phyloP scores from a whole-genome alignment of 2,329 filamentous ascomycete species.

The Aspergillus carbonarius region DNA sequence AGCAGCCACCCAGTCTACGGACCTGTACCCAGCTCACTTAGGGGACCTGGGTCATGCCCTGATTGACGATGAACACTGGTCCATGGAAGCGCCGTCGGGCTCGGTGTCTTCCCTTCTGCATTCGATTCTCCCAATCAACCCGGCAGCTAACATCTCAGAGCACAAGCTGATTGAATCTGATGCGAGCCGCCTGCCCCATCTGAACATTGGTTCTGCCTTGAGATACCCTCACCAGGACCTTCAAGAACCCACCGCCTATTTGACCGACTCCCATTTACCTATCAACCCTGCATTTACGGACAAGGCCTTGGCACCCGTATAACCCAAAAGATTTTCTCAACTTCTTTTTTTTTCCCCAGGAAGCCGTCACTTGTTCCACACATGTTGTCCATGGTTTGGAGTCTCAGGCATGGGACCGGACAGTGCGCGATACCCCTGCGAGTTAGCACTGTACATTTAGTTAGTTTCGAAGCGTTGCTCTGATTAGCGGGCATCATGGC shows the following conservation, averaged over 20 bases:
- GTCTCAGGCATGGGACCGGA: neutral
- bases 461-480: conserved; percentile 15
- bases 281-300: conserved; percentile 31
- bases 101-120: conserved; percentile 27
- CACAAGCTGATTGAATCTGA: conserved; percentile 6
- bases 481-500: conserved; percentile 19
- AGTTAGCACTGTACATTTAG: conserved; percentile 25
- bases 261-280: conserved; percentile 27
- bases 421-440: conserved; percentile 27
- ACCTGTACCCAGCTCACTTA: conserved; percentile 9
- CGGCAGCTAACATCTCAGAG: conserved; percentile 17
- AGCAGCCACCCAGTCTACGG: conserved; percentile 16
- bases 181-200: conserved; percentile 11
- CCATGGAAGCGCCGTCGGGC: conserved; percentile 10
- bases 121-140: conserved; percentile 36
- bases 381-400: neutral
- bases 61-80: conserved; percentile 14
- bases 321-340: conserved; percentile 4
- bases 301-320: conserved; percentile 13
- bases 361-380: neutral
- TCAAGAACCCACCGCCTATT: conserved; percentile 13
- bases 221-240: conserved; percentile 9
- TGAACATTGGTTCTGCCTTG: conserved; percentile 13
- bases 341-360: neutral
- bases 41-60: conserved; percentile 16